These are phyloP conservation scores for Protostelium mycophagum DNA, from an alignment of 78 protist genomes.

Conservation along the genomic window DNA sequence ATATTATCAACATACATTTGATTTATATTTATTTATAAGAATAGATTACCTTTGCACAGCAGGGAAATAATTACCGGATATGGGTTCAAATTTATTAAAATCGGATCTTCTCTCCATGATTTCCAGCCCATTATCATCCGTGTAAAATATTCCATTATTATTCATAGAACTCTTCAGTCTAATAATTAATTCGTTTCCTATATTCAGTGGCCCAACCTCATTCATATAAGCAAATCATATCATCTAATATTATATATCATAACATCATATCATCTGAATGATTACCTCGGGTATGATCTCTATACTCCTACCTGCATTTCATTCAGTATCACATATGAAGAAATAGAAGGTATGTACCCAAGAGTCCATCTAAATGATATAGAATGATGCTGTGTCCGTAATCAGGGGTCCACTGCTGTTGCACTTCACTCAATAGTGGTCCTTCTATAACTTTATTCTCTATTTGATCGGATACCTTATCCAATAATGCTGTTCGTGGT, in stretches of 20 bases:
- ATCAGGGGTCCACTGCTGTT: neutral
- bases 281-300: neutral
- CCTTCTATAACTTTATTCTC: neutral
- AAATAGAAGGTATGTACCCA: too few relatives aligned
- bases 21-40: neutral
- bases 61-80: neutral
- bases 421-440: neutral
- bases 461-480: neutral
- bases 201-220: neutral
- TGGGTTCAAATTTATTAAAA: neutral
- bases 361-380: neutral
- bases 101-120: neutral
- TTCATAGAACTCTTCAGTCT: neutral
- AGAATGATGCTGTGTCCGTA: neutral
- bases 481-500: neutral
- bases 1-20: neutral
- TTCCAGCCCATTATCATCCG: neutral
- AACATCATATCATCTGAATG: neutral
- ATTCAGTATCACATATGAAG: too few relatives aligned
- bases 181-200: neutral
- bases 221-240: neutral
- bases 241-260: neutral
- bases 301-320: too few relatives aligned
- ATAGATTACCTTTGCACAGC: neutral
- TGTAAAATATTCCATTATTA: neutral